These are phyloP conservation scores for Suhomyces vadensis DNA, from an alignment of 805 yeast genomes.

Conservation along the genomic window DNA sequence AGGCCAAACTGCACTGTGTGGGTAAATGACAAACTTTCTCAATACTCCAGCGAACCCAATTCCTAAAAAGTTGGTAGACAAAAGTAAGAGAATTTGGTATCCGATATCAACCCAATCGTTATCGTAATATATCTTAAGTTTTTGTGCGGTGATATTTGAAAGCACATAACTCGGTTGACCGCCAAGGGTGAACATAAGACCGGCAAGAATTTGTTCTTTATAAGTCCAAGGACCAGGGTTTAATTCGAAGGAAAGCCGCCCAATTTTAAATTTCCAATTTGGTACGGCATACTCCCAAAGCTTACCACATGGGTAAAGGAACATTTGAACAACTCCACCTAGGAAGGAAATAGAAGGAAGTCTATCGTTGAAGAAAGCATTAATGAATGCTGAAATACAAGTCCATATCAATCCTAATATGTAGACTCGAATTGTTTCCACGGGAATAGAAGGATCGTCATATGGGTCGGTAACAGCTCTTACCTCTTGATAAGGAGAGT, in stretches of 20 bases:
- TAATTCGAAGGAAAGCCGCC: conserved; percentile 10
- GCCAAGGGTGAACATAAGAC: conserved; percentile 13
- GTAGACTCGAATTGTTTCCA: conserved; percentile 39
- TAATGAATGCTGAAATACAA: conserved; percentile 16
- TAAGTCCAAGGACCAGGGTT: conserved; percentile 33
- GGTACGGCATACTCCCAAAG: conserved; percentile 15
- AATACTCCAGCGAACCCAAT: conserved; percentile 19
- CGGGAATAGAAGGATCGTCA: conserved; percentile 26
- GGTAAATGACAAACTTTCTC: conserved; percentile 20
- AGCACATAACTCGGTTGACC: conserved; percentile 36
- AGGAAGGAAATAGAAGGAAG: conserved; percentile 16
- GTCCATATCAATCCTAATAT: conserved; percentile 20
- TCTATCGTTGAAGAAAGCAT: conserved; percentile 19
- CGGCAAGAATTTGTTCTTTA: conserved; percentile 10
- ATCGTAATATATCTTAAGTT: conserved; percentile 13
- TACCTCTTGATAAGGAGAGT: conserved; percentile 36
- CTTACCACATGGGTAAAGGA: conserved; percentile 21
- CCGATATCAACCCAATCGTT: conserved; percentile 19
- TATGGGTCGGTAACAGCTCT: conserved; percentile 30
- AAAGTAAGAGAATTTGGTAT: conserved; percentile 16
- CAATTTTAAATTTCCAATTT: conserved; percentile 16
- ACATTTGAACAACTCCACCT: conserved; percentile 18
- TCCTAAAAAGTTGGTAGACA: conserved; percentile 18
- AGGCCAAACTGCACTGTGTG: conserved; percentile 18
- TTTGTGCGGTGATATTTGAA: conserved; percentile 11